phyloP scores from a whole-genome alignment of 202 grass and related monocot species.

The Carex arenaria region DNA sequence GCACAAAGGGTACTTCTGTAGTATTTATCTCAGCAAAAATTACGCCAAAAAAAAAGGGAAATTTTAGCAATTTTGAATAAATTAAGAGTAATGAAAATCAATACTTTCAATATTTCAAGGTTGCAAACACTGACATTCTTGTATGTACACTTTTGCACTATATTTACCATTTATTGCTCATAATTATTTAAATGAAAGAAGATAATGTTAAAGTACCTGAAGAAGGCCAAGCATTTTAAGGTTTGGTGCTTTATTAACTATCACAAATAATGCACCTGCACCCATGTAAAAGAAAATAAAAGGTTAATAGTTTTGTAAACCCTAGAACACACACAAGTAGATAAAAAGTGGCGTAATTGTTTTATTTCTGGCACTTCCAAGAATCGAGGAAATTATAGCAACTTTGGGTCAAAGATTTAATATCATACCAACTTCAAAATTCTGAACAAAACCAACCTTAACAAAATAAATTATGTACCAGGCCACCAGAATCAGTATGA shows the following conservation, averaged over 20 bases:
- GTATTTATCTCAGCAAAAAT: not conserved
- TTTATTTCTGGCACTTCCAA: not conserved
- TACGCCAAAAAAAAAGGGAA: not conserved
- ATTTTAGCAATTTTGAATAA: not conserved
- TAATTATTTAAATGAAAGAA: not conserved
- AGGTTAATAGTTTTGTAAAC: not conserved
- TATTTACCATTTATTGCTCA: not conserved
- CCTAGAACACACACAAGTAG: not conserved
- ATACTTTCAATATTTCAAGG: not conserved
- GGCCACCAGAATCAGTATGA: no score
- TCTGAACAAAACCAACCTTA: no score
- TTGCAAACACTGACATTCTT: not conserved
- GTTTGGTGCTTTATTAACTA: conserved; percentile 37
- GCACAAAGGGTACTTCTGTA: not conserved
- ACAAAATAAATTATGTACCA: no score
- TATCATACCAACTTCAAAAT: not conserved
- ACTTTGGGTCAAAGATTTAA: not conserved
- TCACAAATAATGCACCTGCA: not conserved
- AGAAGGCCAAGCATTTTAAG: conserved; percentile 94
- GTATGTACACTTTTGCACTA: not conserved
- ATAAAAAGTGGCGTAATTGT: not conserved
- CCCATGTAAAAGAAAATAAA: not conserved
- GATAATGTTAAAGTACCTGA: conserved; percentile 41
- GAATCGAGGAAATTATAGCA: not conserved
- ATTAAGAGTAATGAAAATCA: not conserved